Base-by-base conservation (phyloP, 306 rosid genomes). In the Dalbergia oliveri region DNA sequence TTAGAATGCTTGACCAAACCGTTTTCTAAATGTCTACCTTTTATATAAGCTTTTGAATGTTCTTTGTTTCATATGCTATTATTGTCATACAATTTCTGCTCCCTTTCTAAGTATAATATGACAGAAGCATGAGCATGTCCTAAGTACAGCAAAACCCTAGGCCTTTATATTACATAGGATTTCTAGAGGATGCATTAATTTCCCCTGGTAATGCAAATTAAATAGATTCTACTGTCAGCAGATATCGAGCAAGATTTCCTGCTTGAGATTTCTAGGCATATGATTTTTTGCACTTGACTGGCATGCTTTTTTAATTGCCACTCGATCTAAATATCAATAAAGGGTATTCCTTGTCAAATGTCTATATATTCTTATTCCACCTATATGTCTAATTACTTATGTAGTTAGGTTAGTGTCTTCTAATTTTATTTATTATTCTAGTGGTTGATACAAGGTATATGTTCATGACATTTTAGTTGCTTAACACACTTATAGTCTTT, bases 371-470 rank as follows among this genome's bases (percentile, higher is more conserved):
- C 61, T 57, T 57, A 7, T 23, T 57, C 60, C 33, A 41, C 50
- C 10, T 11, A 59, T 66, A 23, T 39, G 14, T 66, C 14, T 39
- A 39, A 21, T 43, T 7, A 35, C 71, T 49, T 35, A 18, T 51
- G 10, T 44, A 51, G 50, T 34, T 35, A 13, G 54, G 11, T 8
- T 8, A 35, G 41, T 16, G 60, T 14, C 44, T 10, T 53, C 35
- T 11, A 8, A 53, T 7, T 39, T 53, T 50, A 34, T 23, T 77
- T 7, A 21, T 34, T 39, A 21, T 11, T 65, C 26, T 21, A 5
- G 16, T 35, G 59, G 53, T 56, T 72, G 77, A 56, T 54, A 6
- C 35, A 16, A 18, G 12, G 64, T 76, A 15, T 64, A 34, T 33
- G 63, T 76, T 34, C 6, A 15, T 37, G 23, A 76, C 18, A 37